These are phyloP conservation scores for Alloteropsis semialata DNA, from an alignment of 176 grass and related monocot species.

Conservation along the genomic window DNA sequence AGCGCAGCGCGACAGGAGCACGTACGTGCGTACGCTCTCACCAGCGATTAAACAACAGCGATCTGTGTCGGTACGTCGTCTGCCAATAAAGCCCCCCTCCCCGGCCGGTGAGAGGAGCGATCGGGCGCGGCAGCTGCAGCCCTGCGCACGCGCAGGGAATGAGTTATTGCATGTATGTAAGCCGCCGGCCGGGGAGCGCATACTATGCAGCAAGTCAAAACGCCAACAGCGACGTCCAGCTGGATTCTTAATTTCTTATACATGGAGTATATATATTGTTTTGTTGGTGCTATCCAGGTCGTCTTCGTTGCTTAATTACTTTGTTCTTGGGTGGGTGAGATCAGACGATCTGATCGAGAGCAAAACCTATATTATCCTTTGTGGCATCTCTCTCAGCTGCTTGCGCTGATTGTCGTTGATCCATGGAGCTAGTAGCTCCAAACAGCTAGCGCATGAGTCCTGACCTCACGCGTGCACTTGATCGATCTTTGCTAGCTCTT, in stretches of 20 bases:
- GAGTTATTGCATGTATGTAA: neutral
- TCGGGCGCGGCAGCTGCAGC: neutral
- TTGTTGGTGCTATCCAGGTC: neutral
- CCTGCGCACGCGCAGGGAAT: neutral
- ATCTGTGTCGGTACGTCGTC: neutral
- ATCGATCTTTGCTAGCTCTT: neutral
- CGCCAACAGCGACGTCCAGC: neutral
- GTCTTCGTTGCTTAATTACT: neutral
- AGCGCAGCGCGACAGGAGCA: neutral
- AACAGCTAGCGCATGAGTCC: slow-evolving; percentile 6
- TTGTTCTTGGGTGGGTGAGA: neutral
- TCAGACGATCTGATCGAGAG: neutral
- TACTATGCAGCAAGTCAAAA: slow-evolving; percentile 27
- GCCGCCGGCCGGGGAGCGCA: neutral
- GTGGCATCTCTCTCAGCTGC: neutral
- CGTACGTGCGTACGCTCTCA: neutral
- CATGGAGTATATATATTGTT: neutral
- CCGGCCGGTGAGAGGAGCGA: neutral
- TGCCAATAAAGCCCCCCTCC: neutral
- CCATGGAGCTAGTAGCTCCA: too few species aligned
- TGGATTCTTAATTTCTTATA: neutral
- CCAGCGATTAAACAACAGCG: neutral
- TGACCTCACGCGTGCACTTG: neutral
- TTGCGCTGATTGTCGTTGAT: neutral
- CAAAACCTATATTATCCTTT: slow-evolving; percentile 23